Evolutionary conservation across 768 basidiomycete species (phyloP), one percentile per base, ranked within the genome.

Genomic region (Kwoniella sp.): DNA sequence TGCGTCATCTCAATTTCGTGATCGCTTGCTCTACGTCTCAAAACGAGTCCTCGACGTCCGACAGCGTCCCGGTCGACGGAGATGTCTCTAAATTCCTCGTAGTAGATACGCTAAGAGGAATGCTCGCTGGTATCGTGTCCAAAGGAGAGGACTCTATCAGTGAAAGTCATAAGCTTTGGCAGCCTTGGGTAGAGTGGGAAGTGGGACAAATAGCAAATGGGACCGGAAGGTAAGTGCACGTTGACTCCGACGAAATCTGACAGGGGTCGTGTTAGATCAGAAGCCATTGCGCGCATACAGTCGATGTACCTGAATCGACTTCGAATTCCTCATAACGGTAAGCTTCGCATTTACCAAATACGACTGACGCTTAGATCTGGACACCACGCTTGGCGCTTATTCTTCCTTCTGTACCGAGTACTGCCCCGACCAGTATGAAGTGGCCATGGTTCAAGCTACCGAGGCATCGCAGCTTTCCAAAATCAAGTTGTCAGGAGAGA

Each of bases 351-450:
- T 22, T 15, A 14, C 5, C 19, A 8, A 7, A 15, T 29, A 5
- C 12, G 29, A 51, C 57, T 65, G 37, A 64, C 31, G 27, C 6
- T 37, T 22, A 91, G 89, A 82, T 53, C 80, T 84, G 49, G 88
- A 89, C 33, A 82, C 86, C 12, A 92, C 90, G 0, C 84, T 84
- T 50, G 84, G 88, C 63, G 79, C 82, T 2, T 98, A 93, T 70
- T 95, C 92, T 0, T 81, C 84, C 0, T 95, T 96, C 76, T 88
- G 89, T 14, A 88, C 89, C 0, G 80, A 81, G 48, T 80, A 86
- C 72, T 81, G 86, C 12, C 77, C 84, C 0, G 75, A 79, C n/a
- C 80, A 85, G 36, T 98, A 98, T 67, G 90, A 93, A 65, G 62
- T 77, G 0, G 74, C 84, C 6, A 81, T 96, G 22, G 80, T 93